A percentile compares a stretch with the other conserved stretches of the same genome.
These are phyloP conservation scores for Xylaria sp. DNA, from an alignment of 2,329 filamentous ascomycete species.

Conservation along the genomic window DNA sequence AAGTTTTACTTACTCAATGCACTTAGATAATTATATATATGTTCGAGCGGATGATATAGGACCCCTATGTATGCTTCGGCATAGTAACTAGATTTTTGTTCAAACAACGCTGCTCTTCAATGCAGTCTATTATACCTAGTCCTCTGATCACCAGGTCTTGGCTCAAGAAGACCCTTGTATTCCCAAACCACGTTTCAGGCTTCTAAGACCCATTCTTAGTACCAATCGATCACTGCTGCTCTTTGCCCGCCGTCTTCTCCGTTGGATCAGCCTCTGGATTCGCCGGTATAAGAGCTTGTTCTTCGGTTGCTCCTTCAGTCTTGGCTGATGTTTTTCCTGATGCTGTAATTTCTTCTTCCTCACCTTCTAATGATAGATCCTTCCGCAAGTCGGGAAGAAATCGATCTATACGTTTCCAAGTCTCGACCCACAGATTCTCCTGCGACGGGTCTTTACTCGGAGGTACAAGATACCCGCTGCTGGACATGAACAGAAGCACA, in stretches of 20 bases:
- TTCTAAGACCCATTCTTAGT: background rate
- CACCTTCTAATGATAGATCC: slow-evolving; percentile 61
- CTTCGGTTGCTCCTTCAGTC: slow-evolving; percentile 2
- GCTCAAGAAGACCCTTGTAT: background rate
- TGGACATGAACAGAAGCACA: slow-evolving; percentile 92
- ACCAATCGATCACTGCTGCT: background rate
- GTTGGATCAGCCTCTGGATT: slow-evolving; percentile 3
- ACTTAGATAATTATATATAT: background rate
- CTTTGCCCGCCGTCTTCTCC: slow-evolving; percentile 7
- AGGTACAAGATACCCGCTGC: slow-evolving; percentile 80
- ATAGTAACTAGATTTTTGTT: slow-evolving; percentile 14
- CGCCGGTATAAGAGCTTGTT: background rate
- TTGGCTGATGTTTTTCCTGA: slow-evolving; percentile 9
- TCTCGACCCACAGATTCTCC: slow-evolving; percentile 65
- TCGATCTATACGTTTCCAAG: slow-evolving; percentile 69
- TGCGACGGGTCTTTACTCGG: slow-evolving; percentile 63
- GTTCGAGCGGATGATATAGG: too few relatives aligned
- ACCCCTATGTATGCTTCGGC: background rate
- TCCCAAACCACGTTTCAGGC: background rate
- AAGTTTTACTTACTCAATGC: too few relatives aligned
- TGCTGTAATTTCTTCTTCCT: slow-evolving; percentile 25
- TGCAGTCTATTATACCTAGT: slow-evolving; percentile 31
- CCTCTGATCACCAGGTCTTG: background rate
- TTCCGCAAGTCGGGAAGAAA: slow-evolving; percentile 66
- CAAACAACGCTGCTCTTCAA: slow-evolving; percentile 14